Evolutionary conservation across 495 filamentous ascomycete species (phyloP), one percentile per base, ranked within the genome.

Genomic region (Patellaria atrata): DNA sequence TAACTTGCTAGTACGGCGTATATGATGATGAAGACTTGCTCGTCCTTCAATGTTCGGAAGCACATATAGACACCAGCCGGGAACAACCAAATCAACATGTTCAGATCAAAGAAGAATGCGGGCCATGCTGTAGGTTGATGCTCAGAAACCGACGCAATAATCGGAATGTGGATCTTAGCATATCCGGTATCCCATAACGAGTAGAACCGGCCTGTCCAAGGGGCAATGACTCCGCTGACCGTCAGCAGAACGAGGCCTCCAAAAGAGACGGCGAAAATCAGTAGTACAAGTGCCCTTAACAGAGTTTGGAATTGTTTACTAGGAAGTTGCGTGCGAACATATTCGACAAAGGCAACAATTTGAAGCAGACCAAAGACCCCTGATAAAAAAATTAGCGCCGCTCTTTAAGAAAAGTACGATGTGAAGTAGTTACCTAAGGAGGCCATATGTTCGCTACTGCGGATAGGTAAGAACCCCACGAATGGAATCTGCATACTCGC

Each of bases 61-160:
- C 84, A 94, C 67, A 99, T 79, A 61, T 94, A 99, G 35, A 99
- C 83, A 59, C 91, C 91, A 14, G 89, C 91, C 1, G 91, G 91
- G 73, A 99, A 96, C 34, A 96, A 75, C 86, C 86, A 99, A 60
- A 99, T 93, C 41, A 99, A 66, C 66, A 99, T 73, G 61, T 92
- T 93, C 45, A 99, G 68, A 48, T 99, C 91, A 57, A 99, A 99
- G 63, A 96, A 99, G 71, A 94, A 99, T 22, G 91, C 85, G 5
- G 91, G 91, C 91, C 91, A 99, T n/a, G 91, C 91, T 17, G 91
- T 99, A 9, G 91, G 91, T 57, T 99, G 91, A 67, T 99, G 91
- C 57, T 99, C 91, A 5, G 91, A 99, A 18, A 99, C 91, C 2
- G 89, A 96, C 16, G 91, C 91, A 59, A 99, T 99, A 52, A 99